These are phyloP conservation scores for Cladosporium halotolerans DNA, from an alignment of 2,329 filamentous ascomycete genomes.

Conservation along the genomic window DNA sequence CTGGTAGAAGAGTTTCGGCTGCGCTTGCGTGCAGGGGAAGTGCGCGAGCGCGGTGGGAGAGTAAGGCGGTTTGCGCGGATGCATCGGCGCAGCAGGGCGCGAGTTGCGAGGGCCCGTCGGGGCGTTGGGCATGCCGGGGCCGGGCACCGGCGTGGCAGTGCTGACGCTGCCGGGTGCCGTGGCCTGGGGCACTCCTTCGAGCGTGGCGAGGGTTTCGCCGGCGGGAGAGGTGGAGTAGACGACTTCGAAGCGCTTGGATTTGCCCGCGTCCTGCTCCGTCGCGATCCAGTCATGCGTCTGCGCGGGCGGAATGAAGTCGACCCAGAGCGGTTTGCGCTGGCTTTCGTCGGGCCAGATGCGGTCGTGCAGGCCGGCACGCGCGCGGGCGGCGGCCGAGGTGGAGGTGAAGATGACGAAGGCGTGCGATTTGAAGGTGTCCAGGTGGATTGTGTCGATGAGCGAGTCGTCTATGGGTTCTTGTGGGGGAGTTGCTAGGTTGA, in stretches of 20 bases:
- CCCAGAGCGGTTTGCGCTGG: conserved; percentile 75
- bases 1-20: conserved; percentile 60
- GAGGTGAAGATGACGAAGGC: conserved; percentile 71
- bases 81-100: not conserved
- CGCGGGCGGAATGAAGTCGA: conserved; percentile 80
- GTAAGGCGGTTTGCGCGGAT: conserved; percentile 10
- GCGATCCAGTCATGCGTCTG: conserved; percentile 60
- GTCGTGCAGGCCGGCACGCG: conserved; percentile 69
- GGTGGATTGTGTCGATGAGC: conserved; percentile 60
- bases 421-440: conserved; percentile 83
- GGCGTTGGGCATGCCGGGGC: conserved; percentile 22
- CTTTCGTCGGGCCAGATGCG: conserved; percentile 82
- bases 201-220: conserved; percentile 37
- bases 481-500: conserved; percentile 59
- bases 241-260: conserved; percentile 62
- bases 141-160: conserved; percentile 9
- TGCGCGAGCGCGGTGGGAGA: conserved; percentile 28
- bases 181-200: conserved; percentile 21
- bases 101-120: conserved; percentile 18
- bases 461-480: conserved; percentile 40
- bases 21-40: conserved; percentile 54
- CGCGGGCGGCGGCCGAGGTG: conserved; percentile 65
- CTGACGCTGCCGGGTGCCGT: conserved; percentile 7
- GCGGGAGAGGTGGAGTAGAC: conserved; percentile 50
- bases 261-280: conserved; percentile 51